phyloP scores from a whole-genome alignment of 306 rosid genomes.

The Fragaria ananassa region DNA sequence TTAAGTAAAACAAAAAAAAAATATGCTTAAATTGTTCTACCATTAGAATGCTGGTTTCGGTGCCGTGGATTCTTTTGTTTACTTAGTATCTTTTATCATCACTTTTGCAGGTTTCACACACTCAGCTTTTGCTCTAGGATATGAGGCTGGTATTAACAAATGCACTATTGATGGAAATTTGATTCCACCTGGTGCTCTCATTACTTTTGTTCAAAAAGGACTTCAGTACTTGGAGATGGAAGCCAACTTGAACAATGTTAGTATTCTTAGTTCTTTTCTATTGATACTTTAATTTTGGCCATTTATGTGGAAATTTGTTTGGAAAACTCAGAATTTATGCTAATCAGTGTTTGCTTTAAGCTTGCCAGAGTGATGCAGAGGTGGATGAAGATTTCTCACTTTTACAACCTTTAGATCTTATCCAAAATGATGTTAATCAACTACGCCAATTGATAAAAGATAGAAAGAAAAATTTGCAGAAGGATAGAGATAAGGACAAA shows the following conservation, averaged over 20 bases:
- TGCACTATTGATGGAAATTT: constrained; percentile 79
- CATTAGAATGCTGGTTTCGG: background rate
- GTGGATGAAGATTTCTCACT: constrained; percentile 94
- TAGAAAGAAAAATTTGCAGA: constrained; percentile 54
- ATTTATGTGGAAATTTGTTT: background rate
- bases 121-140: constrained; percentile 90
- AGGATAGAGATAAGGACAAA: constrained; percentile 55
- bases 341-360: constrained; percentile 64
- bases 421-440: constrained; percentile 81
- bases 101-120: constrained; percentile 76
- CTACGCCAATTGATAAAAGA: constrained; percentile 74
- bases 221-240: constrained; percentile 98
- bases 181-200: constrained; percentile 84
- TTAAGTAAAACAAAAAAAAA: background rate
- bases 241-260: constrained; percentile 94
- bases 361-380: constrained; percentile 89
- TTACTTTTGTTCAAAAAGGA: constrained; percentile 89
- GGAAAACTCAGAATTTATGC: constrained; percentile 38
- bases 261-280: constrained; percentile 34
- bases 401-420: constrained; percentile 85
- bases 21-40: background rate
- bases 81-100: background rate
- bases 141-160: constrained; percentile 89
- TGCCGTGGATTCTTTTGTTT: background rate
- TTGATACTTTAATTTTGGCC: background rate